A percentile compares a stretch with the other conserved stretches of the same genome.
Conservation (phyloP, 176 grass and related monocot species). For the Bolboschoenus planiculmis region DNA sequence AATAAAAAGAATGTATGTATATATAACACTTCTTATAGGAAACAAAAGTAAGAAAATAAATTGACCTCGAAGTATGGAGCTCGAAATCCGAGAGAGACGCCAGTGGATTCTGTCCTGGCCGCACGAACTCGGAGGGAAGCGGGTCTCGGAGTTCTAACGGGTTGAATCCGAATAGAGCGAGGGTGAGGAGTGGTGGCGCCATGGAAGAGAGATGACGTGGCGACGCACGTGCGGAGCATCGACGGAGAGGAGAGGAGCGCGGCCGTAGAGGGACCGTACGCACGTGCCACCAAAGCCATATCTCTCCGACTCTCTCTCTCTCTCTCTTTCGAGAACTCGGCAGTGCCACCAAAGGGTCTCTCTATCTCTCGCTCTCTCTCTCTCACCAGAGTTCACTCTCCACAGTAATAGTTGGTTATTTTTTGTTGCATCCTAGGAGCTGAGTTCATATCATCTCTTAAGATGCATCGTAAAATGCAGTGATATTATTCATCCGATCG, state of each 20-base stretch:
- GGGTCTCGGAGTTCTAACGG: neutral
- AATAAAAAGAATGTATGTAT: neutral
- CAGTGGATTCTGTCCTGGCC: conserved; percentile 46
- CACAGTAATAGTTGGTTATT: too few species aligned
- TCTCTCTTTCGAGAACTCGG: too few species aligned
- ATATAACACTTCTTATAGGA: neutral
- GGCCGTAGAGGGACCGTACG: neutral
- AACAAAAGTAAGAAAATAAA: neutral
- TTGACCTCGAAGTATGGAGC: conserved; percentile 57
- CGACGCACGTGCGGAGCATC: neutral
- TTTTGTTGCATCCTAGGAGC: too few species aligned
- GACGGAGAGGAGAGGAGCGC: neutral
- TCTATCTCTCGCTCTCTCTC: too few species aligned
- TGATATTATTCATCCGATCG: too few species aligned
- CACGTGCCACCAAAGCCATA: neutral
- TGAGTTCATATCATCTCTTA: too few species aligned
- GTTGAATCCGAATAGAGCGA: neutral
- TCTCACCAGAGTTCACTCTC: too few species aligned
- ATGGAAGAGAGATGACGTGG: neutral
- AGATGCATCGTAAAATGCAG: too few species aligned
- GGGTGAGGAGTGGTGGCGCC: neutral
- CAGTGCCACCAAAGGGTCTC: too few species aligned
- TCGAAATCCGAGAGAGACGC: conserved; percentile 32
- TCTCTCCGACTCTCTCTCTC: too few species aligned
- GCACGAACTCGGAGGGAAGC: conserved; percentile 37